A percentile compares a stretch with the other conserved stretches of the same genome.
Evolutionary conservation across 1,284 basidiomycete genomes (phyloP).

Genomic region (Ustilago nuda): DNA sequence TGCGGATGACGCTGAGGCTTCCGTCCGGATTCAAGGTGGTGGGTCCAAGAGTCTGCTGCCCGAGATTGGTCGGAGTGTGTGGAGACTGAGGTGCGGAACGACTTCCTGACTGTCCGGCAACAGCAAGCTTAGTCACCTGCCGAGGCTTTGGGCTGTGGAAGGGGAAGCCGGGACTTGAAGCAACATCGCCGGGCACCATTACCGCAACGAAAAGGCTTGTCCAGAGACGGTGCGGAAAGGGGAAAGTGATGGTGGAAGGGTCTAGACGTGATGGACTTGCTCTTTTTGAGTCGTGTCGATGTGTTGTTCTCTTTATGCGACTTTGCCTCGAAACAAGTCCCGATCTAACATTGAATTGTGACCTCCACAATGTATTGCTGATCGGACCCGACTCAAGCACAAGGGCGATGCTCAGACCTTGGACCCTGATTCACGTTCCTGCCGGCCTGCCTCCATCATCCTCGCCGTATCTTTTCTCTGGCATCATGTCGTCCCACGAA

Average conservation of each 20-base stretch:
- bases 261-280: not conserved
- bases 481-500: conserved; percentile 20
- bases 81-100: conserved; percentile 43
- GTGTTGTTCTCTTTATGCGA: conserved; percentile 17
- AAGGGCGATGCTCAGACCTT: conserved; percentile 6
- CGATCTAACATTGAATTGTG: not conserved
- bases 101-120: conserved; percentile 19
- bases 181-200: conserved; percentile 31
- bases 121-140: conserved; percentile 39
- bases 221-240: not conserved
- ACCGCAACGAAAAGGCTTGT: not conserved
- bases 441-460: not conserved
- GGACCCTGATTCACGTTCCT: conserved; percentile 7
- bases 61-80: conserved; percentile 33
- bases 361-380: not conserved
- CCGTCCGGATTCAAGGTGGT: conserved; percentile 55
- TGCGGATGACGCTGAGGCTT: conserved; percentile 63
- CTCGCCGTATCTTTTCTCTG: not conserved
- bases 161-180: conserved; percentile 30
- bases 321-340: not conserved
- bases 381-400: conserved; percentile 11
- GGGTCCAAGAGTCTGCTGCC: conserved; percentile 3
- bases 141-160: conserved; percentile 37
- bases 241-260: not conserved
- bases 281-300: too few relatives aligned